Evolutionary conservation across 1,284 basidiomycete species (phyloP), one percentile per base, ranked within the genome.

Genomic region (Rhodotorula sp.): DNA sequence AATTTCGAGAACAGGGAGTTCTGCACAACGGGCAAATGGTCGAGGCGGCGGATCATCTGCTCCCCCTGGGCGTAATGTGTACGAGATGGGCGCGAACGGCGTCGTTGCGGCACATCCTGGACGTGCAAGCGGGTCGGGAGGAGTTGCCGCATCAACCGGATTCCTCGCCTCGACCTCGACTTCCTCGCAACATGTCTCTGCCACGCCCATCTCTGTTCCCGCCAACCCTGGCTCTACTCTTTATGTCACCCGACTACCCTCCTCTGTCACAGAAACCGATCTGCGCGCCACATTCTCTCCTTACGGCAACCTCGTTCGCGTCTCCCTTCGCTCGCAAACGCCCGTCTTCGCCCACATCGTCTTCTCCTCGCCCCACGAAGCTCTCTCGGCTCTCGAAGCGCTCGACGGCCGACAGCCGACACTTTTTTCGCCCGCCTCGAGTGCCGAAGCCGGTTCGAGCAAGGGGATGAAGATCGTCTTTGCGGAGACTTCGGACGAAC

Each of bases 131-230:
- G 40, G 40, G 10, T 44, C 40, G 16, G 40, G 40, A 44, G 40
- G 40, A 44, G 40, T 44, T 44, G 40, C 40, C 13, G 40, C 40
- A 18, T 44, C 40, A 18, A 44, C 40, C 40, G 40, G 40, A 44
- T 44, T 10, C 40, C 40, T 44, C 40, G 40, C 20, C 5, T n/a
- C 59, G 24, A 60, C 59, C 20, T 56, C 54, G 20, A 24, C 54
- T n/a, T 20, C 37, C 40, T 24, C 28, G 28, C 40, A 44, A 11
- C 13, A 7, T 18, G 16, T 15, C 10, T 44, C 40, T 44, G 40
- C 58, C 4, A 65, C 63, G 34, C 60, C 52, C n/a, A 62, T 69
- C 11, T 28, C 64, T 6, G 57, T 63, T 11, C 68, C 68, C 22
- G 30, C 59, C 47, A 69, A 69, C 46, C 68, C 68, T 2, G n/a